A percentile compares a stretch with the other conserved stretches of the same genome.
Evolutionary conservation across 2,329 filamentous ascomycete species (phyloP).

Genomic region (Ophiostoma populinum): DNA sequence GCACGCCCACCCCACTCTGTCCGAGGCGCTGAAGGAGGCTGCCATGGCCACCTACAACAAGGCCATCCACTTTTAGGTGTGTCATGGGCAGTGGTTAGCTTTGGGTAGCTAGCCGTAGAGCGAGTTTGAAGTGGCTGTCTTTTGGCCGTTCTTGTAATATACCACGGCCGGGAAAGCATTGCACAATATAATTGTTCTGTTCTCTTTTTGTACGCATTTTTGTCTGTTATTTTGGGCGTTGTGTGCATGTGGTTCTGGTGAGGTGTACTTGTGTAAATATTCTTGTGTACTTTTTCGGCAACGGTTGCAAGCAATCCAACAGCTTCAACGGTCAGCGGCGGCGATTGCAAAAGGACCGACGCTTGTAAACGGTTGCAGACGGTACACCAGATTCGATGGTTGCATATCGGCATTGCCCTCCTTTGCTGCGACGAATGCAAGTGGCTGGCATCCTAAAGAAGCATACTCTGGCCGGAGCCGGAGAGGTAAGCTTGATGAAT

Average conservation of each 20-base stretch:
- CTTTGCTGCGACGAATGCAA: no score
- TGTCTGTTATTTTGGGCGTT: neutral
- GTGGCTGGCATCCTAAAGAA: no score
- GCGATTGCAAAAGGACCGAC: no score
- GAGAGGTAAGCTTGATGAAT: no score
- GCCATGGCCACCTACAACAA: slow-evolving; percentile 94
- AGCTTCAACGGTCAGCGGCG: no score
- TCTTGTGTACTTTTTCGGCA: no score
- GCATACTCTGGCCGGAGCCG: no score
- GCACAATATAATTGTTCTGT: slow-evolving; percentile 2
- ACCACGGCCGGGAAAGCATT: slow-evolving; percentile 3
- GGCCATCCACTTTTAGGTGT: slow-evolving; percentile 75
- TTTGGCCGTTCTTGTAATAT: slow-evolving; percentile 3
- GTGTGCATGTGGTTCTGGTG: neutral
- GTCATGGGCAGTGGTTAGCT: neutral
- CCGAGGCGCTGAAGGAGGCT: slow-evolving; percentile 98
- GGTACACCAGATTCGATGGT: no score
- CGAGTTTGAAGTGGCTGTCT: neutral
- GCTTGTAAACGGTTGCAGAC: no score
- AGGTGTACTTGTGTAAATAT: no score
- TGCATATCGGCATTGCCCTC: no score
- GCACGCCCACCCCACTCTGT: slow-evolving; percentile 89
- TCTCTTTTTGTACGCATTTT: neutral
- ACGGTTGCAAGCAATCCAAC: no score
- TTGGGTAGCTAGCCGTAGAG: neutral